These are phyloP conservation scores for Psilocybe cubensis DNA, from an alignment of 768 basidiomycete genomes.

Conservation along the genomic window DNA sequence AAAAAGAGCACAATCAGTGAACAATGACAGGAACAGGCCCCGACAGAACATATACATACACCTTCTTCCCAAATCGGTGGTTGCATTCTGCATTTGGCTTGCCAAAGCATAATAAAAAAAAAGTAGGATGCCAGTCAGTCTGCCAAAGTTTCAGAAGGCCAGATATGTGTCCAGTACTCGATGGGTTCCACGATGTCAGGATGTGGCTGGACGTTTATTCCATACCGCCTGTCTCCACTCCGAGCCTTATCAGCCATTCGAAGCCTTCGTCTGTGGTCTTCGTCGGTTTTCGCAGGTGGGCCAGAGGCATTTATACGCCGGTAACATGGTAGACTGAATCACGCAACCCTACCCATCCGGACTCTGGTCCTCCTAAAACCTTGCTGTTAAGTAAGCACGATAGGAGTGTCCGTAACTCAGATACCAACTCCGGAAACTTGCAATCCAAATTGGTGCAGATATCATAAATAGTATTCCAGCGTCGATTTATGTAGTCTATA, in stretches of 20 bases:
- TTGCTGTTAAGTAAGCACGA: neutral
- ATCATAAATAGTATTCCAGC: neutral
- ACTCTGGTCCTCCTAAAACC: neutral
- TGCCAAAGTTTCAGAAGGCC: neutral
- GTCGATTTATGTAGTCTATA: neutral
- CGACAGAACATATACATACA: too few relatives aligned
- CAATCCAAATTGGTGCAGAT: too few relatives aligned
- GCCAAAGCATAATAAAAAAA: too few relatives aligned
- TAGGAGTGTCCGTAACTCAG: too few relatives aligned
- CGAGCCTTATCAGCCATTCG: too few relatives aligned
- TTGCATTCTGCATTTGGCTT: too few relatives aligned
- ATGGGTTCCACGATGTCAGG: neutral
- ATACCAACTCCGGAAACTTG: neutral
- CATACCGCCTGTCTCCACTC: neutral
- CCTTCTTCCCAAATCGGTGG: too few relatives aligned
- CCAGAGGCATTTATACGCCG: neutral
- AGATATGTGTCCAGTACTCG: neutral
- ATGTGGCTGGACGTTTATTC: neutral
- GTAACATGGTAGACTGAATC: neutral
- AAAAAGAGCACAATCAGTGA: too few relatives aligned
- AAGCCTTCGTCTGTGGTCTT: too few relatives aligned
- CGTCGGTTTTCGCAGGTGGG: neutral
- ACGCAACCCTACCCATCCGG: neutral
- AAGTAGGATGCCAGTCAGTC: too few relatives aligned
- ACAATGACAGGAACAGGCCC: too few relatives aligned